Base-by-base conservation (phyloP, 2,329 filamentous ascomycete species). In the Aureobasidium subglaciale region DNA sequence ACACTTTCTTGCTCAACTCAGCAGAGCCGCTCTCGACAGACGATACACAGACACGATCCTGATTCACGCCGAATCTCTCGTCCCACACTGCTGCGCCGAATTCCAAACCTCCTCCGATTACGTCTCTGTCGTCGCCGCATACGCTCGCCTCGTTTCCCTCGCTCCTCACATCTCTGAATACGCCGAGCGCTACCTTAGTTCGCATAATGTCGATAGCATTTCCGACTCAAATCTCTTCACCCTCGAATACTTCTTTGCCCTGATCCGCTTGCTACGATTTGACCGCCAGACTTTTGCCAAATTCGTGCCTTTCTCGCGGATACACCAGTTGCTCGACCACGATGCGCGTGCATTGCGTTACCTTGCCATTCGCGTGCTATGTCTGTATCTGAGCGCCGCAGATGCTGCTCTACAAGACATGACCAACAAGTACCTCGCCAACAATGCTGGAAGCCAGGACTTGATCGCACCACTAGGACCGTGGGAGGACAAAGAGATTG, bases 61-160 rank as follows among this genome's bases (percentile, higher is more conserved):
- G 66, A 75, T 81, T 61, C 80, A 87, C 65, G 90, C 91, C 70
- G 84, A 88, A 67, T 75, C 79, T 59, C 73, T 91, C 37, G 88
- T 93, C 64, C 82, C 89, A 63, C 91, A 96, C 70, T 77, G 95
- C 48, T 89, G 87, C 70, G 87, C 90, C 41, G 75, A 64, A 69
- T 74, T 67, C 25, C 32, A 45, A 4, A 3, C 54, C 2, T 48
- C 40, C 63, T 73, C 62, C 57, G 63, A 60, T 34, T 59, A 64
- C 37, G 69, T 67, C 30, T 65, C 63, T 58, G 67, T 86, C 52
- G 78, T 92, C 60, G 79, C 85, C 56, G 86, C 88, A 29, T 87
- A 96, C 73, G 86, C 88, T 59, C 81, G 87, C 65, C 78, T 96
- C 60, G 70, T 96, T 63, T 88, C 90, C 16, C 85, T 93, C 75